Conservation (phyloP, 331 rosid genomes). For the Arachis monticola region DNA sequence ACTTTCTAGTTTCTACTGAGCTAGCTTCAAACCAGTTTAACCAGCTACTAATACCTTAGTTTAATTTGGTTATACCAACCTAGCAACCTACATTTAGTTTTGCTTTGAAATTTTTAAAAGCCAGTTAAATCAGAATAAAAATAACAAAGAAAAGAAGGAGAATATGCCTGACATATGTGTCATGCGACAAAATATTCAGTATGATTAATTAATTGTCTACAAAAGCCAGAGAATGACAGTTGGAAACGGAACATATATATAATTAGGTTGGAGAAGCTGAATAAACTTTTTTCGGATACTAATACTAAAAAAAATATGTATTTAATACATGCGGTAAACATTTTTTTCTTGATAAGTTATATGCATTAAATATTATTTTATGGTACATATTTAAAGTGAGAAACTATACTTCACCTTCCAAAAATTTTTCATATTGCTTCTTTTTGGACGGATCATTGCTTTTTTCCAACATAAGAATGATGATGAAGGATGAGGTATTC, state of each 20-base stretch:
- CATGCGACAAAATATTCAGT: neutral
- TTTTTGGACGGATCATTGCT: neutral
- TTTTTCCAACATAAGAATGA: neutral
- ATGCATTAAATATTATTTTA: too few species aligned
- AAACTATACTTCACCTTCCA: too few species aligned
- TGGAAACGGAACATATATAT: constrained; percentile 3
- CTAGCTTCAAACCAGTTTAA: neutral
- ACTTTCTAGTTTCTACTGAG: neutral
- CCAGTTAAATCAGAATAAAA: neutral
- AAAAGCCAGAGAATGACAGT: neutral
- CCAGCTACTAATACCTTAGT: neutral
- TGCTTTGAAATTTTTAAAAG: neutral
- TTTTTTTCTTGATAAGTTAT: too few species aligned
- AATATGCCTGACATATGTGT: neutral
- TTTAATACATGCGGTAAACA: too few species aligned
- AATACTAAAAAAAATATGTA: neutral
- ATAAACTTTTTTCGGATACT: neutral
- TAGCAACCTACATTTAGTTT: neutral
- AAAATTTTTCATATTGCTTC: neutral
- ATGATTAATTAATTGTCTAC: neutral
- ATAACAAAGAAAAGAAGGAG: neutral
- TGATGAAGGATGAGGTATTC: neutral
- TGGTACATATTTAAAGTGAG: too few species aligned
- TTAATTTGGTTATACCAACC: neutral
- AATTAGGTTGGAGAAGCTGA: neutral